phyloP scores from a whole-genome alignment of 139 green algal species.

The Penium margaritaceum region DNA sequence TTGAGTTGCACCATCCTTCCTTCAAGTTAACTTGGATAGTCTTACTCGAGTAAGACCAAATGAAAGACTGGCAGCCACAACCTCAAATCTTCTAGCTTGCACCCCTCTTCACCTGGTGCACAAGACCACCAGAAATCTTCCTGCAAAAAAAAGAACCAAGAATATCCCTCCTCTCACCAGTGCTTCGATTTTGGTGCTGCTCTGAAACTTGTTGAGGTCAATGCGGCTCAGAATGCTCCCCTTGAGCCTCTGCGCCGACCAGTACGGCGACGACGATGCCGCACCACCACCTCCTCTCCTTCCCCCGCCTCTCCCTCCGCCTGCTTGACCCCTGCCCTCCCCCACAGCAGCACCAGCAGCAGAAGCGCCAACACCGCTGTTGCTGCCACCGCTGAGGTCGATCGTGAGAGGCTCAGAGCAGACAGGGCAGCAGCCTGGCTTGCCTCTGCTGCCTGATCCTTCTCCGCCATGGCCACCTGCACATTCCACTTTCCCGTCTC shows the following conservation, averaged over 20 bases:
- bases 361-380: not conserved
- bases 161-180: too few relatives aligned
- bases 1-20: too few relatives aligned
- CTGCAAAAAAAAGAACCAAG: too few relatives aligned
- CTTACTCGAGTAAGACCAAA: not conserved
- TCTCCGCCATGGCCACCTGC: too few relatives aligned
- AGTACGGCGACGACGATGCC: too few relatives aligned
- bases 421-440: conserved; percentile 46
- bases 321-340: not conserved
- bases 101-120: too few relatives aligned
- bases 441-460: not conserved
- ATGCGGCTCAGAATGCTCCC: conserved; percentile 72
- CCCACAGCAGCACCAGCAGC: not conserved
- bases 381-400: conserved; percentile 58
- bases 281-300: not conserved
- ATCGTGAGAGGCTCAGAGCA: conserved; percentile 69
- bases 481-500: not conserved
- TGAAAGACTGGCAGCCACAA: too few relatives aligned
- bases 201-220: conserved; percentile 63
- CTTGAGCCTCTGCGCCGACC: not conserved
- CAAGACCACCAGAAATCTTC: too few relatives aligned
- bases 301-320: not conserved
- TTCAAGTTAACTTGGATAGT: too few relatives aligned
- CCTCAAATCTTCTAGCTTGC: too few relatives aligned
- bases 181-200: conserved; percentile 88